Evolutionary conservation across 2,329 filamentous ascomycete species (phyloP).

Genomic region (Botrytis paeoniae): DNA sequence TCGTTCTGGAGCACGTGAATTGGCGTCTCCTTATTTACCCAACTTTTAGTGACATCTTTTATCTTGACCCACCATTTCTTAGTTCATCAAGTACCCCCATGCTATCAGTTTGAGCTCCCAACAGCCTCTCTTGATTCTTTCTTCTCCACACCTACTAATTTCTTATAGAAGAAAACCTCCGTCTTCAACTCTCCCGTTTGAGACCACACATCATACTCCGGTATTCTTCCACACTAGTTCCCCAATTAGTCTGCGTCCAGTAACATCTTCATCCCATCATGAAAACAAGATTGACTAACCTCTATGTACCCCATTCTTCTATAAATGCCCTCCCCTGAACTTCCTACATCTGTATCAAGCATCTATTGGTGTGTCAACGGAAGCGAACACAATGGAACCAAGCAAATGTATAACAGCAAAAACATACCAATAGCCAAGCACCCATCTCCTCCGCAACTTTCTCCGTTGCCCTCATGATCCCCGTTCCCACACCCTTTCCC

Average conservation of each 20-base stretch:
- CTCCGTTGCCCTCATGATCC: constrained; percentile 55
- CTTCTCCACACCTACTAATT: constrained; percentile 38
- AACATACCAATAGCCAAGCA: constrained; percentile 2
- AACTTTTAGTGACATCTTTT: not conserved
- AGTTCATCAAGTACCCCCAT: not conserved
- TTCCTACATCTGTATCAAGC: constrained; percentile 52
- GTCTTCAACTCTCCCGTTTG: constrained; percentile 47
- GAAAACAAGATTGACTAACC: constrained; percentile 31
- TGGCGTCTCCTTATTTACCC: not conserved
- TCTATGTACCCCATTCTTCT: constrained; percentile 54
- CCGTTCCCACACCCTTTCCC: constrained; percentile 49
- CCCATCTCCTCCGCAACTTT: not conserved
- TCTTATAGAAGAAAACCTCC: constrained; percentile 59
- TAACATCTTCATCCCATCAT: not conserved
- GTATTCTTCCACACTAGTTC: constrained; percentile 47
- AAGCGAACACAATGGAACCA: not conserved
- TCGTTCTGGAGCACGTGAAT: not conserved
- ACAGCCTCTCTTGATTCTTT: not conserved
- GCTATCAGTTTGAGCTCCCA: not conserved
- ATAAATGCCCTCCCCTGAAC: constrained; percentile 52
- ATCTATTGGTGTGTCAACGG: constrained; percentile 24
- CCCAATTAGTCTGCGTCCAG: not conserved
- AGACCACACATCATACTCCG: constrained; percentile 51
- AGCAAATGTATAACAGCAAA: not conserved
- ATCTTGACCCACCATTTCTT: not conserved